A percentile compares a stretch with the other conserved stretches of the same genome.
Conservation (phyloP, 2,329 filamentous ascomycete genomes). For the Westerdykella aurantiaca region DNA sequence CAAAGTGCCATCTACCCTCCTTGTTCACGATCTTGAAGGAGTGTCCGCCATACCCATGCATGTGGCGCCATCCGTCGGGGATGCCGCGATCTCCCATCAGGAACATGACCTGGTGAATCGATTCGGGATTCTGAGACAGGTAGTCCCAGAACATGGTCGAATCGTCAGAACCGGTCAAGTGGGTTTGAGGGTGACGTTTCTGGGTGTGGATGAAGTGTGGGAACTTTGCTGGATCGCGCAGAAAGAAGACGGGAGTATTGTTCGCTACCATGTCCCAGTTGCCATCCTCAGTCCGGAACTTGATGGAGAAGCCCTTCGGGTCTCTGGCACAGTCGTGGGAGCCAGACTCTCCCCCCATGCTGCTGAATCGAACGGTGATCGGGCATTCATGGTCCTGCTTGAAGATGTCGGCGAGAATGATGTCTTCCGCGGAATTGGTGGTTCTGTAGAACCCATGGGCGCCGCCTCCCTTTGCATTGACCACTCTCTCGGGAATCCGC, state of each 20-base stretch:
- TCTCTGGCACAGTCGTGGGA: slow-evolving; percentile 67
- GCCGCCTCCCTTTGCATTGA: slow-evolving; percentile 47
- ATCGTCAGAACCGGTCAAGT: slow-evolving; percentile 60
- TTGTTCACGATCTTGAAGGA: slow-evolving; percentile 51
- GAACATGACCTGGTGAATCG: slow-evolving; percentile 50
- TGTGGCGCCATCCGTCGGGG: slow-evolving; percentile 51
- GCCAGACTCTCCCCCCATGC: slow-evolving; percentile 67
- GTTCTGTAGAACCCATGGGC: slow-evolving; percentile 46
- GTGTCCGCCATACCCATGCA: slow-evolving; percentile 51
- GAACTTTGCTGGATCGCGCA: slow-evolving; percentile 69
- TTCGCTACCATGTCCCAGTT: slow-evolving; percentile 69
- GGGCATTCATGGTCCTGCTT: slow-evolving; percentile 64
- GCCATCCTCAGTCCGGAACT: slow-evolving; percentile 68
- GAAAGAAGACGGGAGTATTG: slow-evolving; percentile 70
- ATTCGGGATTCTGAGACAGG: slow-evolving; percentile 50
- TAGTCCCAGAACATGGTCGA: slow-evolving; percentile 64
- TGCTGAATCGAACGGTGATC: slow-evolving; percentile 64
- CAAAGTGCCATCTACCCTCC: slow-evolving; percentile 50
- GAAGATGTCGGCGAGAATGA: slow-evolving; percentile 44
- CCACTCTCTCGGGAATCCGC: slow-evolving; percentile 47
- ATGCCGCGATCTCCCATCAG: slow-evolving; percentile 52
- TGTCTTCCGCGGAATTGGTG: slow-evolving; percentile 43
- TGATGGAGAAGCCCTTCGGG: slow-evolving; percentile 65
- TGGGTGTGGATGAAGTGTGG: slow-evolving; percentile 69
- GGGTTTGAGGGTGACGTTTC: slow-evolving; percentile 66